A percentile compares a stretch with the other conserved stretches of the same genome.
Conservation (phyloP, 1,284 basidiomycete species). For the Taiwanofungus camphoratus region DNA sequence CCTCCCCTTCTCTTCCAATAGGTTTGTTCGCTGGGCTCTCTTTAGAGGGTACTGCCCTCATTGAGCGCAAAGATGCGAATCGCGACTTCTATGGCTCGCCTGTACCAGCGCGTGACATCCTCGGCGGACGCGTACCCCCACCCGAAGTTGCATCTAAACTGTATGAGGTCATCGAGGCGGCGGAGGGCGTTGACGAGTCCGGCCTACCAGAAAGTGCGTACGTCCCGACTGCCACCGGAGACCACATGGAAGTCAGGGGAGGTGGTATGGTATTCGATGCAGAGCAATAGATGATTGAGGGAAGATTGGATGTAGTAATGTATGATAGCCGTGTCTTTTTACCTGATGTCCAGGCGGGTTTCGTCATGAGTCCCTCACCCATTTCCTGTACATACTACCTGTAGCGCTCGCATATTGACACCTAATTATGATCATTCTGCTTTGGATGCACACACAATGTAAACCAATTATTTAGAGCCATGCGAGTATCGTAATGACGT, state of each 20-base stretch:
- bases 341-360: too few species aligned
- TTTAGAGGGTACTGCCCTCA: slow-evolving; percentile 90
- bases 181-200: slow-evolving; percentile 74
- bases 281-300: slow-evolving; percentile 40
- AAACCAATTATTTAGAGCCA: slow-evolving; percentile 2
- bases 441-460: too few species aligned
- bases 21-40: slow-evolving; percentile 94
- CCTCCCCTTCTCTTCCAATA: slow-evolving; percentile 26
- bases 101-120: slow-evolving; percentile 86
- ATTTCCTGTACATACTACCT: too few species aligned
- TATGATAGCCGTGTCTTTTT: background rate
- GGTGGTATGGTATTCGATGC: slow-evolving; percentile 66
- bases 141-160: slow-evolving; percentile 92
- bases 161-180: slow-evolving; percentile 94
- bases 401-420: too few species aligned
- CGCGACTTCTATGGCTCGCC: slow-evolving; percentile 93
- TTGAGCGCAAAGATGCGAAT: slow-evolving; percentile 94
- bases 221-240: slow-evolving; percentile 63
- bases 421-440: too few species aligned
- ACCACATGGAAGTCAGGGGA: slow-evolving; percentile 45
- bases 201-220: slow-evolving; percentile 79
- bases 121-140: slow-evolving; percentile 89
- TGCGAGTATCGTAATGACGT: too few species aligned
- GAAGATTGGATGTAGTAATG: background rate
- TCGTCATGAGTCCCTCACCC: too few species aligned